Evolutionary conservation across 805 yeast species (phyloP).

Genomic region (Yueomyces sp.): DNA sequence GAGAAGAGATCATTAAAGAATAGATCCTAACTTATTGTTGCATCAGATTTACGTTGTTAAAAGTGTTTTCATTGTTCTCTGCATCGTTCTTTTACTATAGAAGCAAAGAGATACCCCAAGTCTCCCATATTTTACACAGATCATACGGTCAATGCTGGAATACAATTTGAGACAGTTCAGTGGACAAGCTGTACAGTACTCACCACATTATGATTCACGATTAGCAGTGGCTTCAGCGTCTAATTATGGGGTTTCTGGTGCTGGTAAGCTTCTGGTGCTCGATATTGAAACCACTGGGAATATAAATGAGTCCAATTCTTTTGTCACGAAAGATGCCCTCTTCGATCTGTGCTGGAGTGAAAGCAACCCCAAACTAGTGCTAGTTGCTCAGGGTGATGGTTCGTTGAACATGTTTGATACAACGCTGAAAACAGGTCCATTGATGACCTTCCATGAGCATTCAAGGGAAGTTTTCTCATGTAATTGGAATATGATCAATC

Average conservation of each 20-base stretch:
- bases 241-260: constrained; percentile 89
- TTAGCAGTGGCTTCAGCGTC: constrained; percentile 85
- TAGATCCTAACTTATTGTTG: too few species aligned
- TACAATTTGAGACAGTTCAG: constrained; percentile 69
- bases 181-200: constrained; percentile 79
- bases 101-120: too few species aligned
- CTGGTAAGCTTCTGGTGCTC: constrained; percentile 67
- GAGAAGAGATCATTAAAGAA: too few species aligned
- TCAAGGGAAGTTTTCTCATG: constrained; percentile 59
- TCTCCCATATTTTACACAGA: too few species aligned
- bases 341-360: constrained; percentile 89
- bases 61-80: too few species aligned
- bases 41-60: too few species aligned
- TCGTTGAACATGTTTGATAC: constrained; percentile 70
- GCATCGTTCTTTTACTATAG: too few species aligned
- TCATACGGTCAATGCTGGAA: constrained; percentile 24
- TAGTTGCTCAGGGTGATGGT: constrained; percentile 85
- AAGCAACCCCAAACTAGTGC: constrained; percentile 71
- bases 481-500: constrained; percentile 61
- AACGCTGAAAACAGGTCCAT: constrained; percentile 33
- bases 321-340: constrained; percentile 88
- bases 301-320: constrained; percentile 39
- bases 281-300: constrained; percentile 39
- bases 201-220: constrained; percentile 84
- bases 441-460: constrained; percentile 68